These are phyloP conservation scores for Scheffersomyces lignosus DNA, from an alignment of 805 yeast genomes.

Conservation along the genomic window DNA sequence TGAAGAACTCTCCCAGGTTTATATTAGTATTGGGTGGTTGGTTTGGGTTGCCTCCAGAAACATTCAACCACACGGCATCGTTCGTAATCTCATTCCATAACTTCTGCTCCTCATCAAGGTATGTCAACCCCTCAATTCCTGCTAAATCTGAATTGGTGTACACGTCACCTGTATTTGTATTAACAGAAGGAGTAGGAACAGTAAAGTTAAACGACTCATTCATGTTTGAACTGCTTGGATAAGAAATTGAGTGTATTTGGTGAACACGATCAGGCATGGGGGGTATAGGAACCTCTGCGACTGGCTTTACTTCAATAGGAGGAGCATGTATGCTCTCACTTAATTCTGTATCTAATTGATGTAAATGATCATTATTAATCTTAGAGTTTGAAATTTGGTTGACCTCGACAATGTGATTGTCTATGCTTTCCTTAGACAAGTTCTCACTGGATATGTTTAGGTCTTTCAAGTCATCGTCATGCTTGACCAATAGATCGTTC, in stretches of 20 bases:
- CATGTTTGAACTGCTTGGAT: slow-evolving; percentile 7
- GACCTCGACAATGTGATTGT: slow-evolving; percentile 7
- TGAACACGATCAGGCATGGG: not conserved
- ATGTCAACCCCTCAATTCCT: slow-evolving; percentile 44
- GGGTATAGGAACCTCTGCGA: too few relatives aligned
- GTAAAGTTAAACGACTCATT: slow-evolving; percentile 19
- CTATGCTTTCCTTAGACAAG: slow-evolving; percentile 2
- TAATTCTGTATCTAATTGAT: slow-evolving; percentile 14
- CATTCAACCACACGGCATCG: slow-evolving; percentile 72
- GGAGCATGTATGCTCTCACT: slow-evolving; percentile 5
- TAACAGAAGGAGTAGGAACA: slow-evolving; percentile 10
- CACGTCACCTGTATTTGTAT: slow-evolving; percentile 19
- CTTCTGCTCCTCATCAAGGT: slow-evolving; percentile 45
- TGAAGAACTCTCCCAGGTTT: slow-evolving; percentile 11
- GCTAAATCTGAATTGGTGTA: slow-evolving; percentile 37
- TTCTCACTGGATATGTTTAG: not conserved
- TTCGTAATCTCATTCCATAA: slow-evolving; percentile 78
- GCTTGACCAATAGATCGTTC: slow-evolving; percentile 55
- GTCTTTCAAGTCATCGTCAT: slow-evolving; percentile 46
- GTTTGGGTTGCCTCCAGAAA: slow-evolving; percentile 21
- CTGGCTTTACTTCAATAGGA: not conserved
- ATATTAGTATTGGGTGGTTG: slow-evolving; percentile 13
- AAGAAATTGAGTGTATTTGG: slow-evolving; percentile 10
- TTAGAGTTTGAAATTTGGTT: slow-evolving; percentile 5
- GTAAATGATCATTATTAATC: slow-evolving; percentile 10